Conservation (phyloP, 2,329 filamentous ascomycete species). For the Rhynchosporium agropyri region DNA sequence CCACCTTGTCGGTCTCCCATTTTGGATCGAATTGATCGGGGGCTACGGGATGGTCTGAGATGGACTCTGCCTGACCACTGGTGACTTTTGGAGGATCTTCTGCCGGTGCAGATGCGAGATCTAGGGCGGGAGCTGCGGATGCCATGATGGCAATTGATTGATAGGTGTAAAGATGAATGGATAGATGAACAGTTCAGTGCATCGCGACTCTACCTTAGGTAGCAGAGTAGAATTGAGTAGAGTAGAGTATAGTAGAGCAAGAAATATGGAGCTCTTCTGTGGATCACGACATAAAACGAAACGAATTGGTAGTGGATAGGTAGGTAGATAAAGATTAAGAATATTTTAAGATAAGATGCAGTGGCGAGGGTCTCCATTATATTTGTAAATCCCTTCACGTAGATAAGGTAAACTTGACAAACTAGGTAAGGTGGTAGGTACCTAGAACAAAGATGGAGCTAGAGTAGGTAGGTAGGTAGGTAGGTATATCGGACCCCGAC, state of each 20-base stretch:
- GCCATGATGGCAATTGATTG: constrained; percentile 23
- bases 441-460: too few species aligned
- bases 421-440: neutral
- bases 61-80: constrained; percentile 28
- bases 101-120: constrained; percentile 25
- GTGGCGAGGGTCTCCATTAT: neutral
- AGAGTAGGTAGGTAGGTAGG: too few species aligned
- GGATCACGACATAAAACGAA: neutral
- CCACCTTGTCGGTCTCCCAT: constrained; percentile 13
- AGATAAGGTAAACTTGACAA: neutral
- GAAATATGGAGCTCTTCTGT: neutral
- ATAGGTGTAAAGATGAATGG: neutral
- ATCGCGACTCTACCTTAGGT: neutral
- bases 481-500: neutral
- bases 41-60: constrained; percentile 48
- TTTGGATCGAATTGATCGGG: constrained; percentile 57
- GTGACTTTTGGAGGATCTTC: constrained; percentile 25
- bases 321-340: neutral
- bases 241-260: too few species aligned
- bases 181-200: neutral
- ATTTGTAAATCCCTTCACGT: too few species aligned
- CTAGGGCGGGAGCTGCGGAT: constrained; percentile 24
- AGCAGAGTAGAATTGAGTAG: neutral
- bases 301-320: neutral
- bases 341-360: neutral